phyloP scores from a whole-genome alignment of 805 yeast species.

The Blastobotrys mokoenaii region DNA sequence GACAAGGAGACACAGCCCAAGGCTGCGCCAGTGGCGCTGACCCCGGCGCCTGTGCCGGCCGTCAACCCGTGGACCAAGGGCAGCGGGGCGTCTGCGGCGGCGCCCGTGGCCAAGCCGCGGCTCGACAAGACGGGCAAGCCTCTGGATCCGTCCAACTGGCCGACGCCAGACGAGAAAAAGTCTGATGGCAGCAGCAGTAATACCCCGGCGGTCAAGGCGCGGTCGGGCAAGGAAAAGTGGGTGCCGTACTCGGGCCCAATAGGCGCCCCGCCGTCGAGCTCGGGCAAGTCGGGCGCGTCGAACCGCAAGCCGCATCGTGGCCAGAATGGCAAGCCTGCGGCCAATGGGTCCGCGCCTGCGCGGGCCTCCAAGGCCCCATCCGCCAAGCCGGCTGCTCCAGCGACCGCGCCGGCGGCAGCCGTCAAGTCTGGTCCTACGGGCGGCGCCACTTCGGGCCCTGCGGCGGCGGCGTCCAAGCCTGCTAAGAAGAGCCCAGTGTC shows the following conservation, averaged over 20 bases:
- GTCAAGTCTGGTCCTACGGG: background rate
- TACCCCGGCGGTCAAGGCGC: slow-evolving; percentile 10
- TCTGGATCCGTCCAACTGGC: slow-evolving; percentile 18
- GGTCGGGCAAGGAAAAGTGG: slow-evolving; percentile 57
- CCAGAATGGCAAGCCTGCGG: too few species aligned
- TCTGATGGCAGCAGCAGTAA: slow-evolving; percentile 15
- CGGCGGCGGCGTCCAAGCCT: too few species aligned
- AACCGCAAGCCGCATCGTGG: too few species aligned
- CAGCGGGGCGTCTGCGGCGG: too few species aligned
- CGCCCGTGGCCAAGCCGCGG: background rate
- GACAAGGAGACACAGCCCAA: background rate
- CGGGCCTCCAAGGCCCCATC: too few species aligned
- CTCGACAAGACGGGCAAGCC: slow-evolving; percentile 4
- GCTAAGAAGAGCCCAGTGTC: slow-evolving; percentile 3
- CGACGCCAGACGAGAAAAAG: slow-evolving; percentile 22
- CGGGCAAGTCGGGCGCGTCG: slow-evolving; percentile 7
- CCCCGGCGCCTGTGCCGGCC: slow-evolving; percentile 61
- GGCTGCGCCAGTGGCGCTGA: slow-evolving; percentile 17
- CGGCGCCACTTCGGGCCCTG: background rate
- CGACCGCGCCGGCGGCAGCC: background rate
- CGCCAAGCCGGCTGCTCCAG: too few species aligned
- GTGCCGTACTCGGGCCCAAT: slow-evolving; percentile 5
- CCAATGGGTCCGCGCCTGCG: too few species aligned
- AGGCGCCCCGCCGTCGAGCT: background rate
- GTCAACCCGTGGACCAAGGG: slow-evolving; percentile 51